A percentile compares a stretch with the other conserved stretches of the same genome.
phyloP scores from a whole-genome alignment of 805 yeast genomes.

The Yarrowia sp. region DNA sequence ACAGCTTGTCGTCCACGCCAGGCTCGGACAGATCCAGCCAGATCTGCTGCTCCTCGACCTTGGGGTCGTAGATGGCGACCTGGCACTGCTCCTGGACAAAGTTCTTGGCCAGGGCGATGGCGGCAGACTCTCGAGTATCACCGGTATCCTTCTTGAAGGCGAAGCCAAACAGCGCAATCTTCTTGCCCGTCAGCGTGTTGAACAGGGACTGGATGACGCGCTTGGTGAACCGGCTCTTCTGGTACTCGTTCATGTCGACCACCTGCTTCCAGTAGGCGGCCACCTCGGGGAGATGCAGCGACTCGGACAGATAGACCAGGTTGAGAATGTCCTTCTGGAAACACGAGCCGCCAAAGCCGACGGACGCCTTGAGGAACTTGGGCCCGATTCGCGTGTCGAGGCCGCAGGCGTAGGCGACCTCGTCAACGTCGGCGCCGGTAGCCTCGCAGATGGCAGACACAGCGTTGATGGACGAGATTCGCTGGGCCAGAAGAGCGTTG shows the following conservation, averaged over 20 bases:
- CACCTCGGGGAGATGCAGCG: constrained; percentile 37
- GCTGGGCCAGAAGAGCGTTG: constrained; percentile 37
- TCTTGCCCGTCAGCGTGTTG: constrained; percentile 37
- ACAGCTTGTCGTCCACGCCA: constrained; percentile 22
- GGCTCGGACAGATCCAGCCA: constrained; percentile 26
- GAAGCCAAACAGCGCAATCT: constrained; percentile 36
- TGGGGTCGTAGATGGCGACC: constrained; percentile 37
- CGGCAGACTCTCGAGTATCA: constrained; percentile 38
- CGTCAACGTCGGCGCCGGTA: constrained; percentile 38
- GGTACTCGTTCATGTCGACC: constrained; percentile 38
- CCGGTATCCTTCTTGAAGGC: constrained; percentile 40
- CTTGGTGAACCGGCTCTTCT: constrained; percentile 36
- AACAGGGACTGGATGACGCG: constrained; percentile 35
- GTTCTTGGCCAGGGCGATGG: constrained; percentile 35
- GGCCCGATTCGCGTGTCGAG: constrained; percentile 37
- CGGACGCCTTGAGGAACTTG: constrained; percentile 37
- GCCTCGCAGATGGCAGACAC: constrained; percentile 39
- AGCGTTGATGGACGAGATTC: constrained; percentile 39
- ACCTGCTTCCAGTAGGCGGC: constrained; percentile 32
- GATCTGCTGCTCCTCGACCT: constrained; percentile 37
- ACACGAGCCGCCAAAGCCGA: constrained; percentile 39
- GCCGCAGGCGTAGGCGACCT: constrained; percentile 38
- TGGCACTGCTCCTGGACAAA: constrained; percentile 36
- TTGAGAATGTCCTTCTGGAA: constrained; percentile 38
- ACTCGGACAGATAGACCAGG: constrained; percentile 37